phyloP scores from a whole-genome alignment of 2,329 filamentous ascomycete species.

The Chrysoporthe deuterocubensis region DNA sequence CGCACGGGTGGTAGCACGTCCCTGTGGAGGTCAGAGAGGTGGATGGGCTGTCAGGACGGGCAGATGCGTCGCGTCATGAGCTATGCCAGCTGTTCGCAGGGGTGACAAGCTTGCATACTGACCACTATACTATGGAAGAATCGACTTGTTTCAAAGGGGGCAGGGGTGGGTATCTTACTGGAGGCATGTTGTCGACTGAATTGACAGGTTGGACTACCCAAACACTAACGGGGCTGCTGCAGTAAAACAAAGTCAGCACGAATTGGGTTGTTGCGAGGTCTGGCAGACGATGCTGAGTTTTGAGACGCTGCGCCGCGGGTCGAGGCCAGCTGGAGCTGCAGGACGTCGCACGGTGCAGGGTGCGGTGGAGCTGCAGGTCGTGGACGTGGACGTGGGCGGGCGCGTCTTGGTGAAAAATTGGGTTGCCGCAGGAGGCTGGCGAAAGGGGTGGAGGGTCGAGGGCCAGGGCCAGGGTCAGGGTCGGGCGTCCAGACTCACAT shows the following conservation, averaged over 20 bases:
- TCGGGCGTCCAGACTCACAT: constrained; percentile 20
- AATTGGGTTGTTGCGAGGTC: not conserved
- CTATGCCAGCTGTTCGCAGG: not conserved
- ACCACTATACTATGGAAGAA: not conserved
- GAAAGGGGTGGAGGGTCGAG: not conserved
- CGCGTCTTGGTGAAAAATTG: constrained; percentile 24
- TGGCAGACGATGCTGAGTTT: constrained; percentile 13
- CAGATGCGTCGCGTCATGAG: constrained; percentile 13
- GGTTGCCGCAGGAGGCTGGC: not conserved
- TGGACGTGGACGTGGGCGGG: constrained; percentile 21
- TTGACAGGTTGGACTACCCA: constrained; percentile 22
- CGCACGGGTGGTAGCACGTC: constrained; percentile 65
- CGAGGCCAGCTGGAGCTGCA: constrained; percentile 21
- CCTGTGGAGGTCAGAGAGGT: constrained; percentile 49
- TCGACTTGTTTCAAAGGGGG: constrained; percentile 9
- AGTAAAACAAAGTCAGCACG: constrained; percentile 15
- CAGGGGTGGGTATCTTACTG: constrained; percentile 39
- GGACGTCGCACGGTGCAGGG: constrained; percentile 19
- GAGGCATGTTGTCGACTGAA: constrained; percentile 31
- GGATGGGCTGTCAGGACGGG: constrained; percentile 7
- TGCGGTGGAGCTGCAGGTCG: constrained; percentile 25
- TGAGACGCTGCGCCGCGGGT: constrained; percentile 12
- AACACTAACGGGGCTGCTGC: constrained; percentile 23
- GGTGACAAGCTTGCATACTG: not conserved
- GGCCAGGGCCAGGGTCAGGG: not conserved